Percentiles rank a stretch among this genome's conserved stretches.
Evolutionary conservation across 495 filamentous ascomycete species (phyloP).

Genomic region (Diplogelasinospora grovesii): DNA sequence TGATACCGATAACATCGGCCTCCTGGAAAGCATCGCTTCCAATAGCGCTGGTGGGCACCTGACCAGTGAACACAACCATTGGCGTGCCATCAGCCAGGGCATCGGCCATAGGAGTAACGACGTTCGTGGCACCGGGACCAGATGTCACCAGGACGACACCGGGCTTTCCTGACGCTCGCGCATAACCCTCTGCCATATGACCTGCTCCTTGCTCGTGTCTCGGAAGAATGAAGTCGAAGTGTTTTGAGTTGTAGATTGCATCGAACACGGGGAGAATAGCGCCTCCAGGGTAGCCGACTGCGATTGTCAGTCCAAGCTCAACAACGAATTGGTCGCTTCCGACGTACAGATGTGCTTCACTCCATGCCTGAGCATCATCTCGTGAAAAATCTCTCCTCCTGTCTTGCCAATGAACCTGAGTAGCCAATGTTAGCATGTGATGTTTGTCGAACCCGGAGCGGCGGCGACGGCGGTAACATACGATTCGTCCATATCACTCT

Average conservation of each 20-base stretch:
- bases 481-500: conserved; percentile 70
- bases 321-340: conserved; percentile 1
- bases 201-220: conserved; percentile 76
- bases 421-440: conserved; percentile 20
- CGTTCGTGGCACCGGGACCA: conserved; percentile 72
- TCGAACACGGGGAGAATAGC: conserved; percentile 82
- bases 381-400: conserved; percentile 96
- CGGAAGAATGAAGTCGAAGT: conserved; percentile 71
- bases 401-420: conserved; percentile 85
- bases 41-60: conserved; percentile 65
- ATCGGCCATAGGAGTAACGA: conserved; percentile 73
- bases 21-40: conserved; percentile 79
- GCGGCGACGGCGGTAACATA: conserved; percentile 32
- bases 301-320: conserved; percentile 18
- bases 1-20: conserved; percentile 71
- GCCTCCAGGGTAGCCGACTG: conserved; percentile 68
- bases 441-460: conserved; percentile 1
- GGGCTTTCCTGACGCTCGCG: conserved; percentile 64
- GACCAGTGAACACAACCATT: conserved; percentile 73
- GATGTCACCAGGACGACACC: conserved; percentile 76
- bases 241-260: conserved; percentile 72
- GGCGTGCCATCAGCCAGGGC: conserved; percentile 73
- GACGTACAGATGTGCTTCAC: conserved; percentile 89
- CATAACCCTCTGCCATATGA: conserved; percentile 78
- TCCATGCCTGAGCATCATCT: conserved; percentile 92